These are phyloP conservation scores for Colletotrichum incanum DNA, from an alignment of 2,329 filamentous ascomycete genomes.

Conservation along the genomic window DNA sequence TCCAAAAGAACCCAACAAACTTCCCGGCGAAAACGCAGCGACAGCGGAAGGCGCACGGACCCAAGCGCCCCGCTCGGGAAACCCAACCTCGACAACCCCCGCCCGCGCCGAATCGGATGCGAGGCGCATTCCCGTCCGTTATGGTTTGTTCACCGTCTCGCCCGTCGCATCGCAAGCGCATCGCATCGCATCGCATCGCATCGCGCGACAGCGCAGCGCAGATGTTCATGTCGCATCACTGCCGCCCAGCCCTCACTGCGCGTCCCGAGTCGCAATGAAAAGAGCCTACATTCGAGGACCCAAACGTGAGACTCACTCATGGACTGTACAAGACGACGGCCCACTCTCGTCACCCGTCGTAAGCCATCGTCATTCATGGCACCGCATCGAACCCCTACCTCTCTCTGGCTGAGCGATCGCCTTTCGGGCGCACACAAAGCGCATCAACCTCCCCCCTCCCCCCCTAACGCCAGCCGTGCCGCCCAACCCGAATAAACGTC, in stretches of 20 bases:
- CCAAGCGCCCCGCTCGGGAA: background rate
- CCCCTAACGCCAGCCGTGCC: background rate
- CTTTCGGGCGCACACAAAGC: background rate
- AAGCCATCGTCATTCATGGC: background rate
- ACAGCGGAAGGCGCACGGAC: slow-evolving; percentile 26
- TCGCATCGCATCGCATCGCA: slow-evolving; percentile 14
- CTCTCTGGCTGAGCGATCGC: background rate
- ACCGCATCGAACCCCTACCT: background rate
- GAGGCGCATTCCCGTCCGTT: slow-evolving; percentile 23
- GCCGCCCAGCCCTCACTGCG: too few species aligned
- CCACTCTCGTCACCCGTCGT: background rate
- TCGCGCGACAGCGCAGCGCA: background rate
- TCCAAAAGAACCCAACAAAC: slow-evolving; percentile 2
- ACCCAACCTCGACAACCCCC: background rate
- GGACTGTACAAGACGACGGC: background rate
- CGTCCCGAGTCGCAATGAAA: background rate
- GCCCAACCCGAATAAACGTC: slow-evolving; percentile 2
- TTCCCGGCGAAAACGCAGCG: slow-evolving; percentile 8
- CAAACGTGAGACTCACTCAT: background rate
- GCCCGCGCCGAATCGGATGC: slow-evolving; percentile 35
- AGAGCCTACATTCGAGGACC: background rate
- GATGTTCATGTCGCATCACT: slow-evolving; percentile 10
- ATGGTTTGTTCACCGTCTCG: slow-evolving; percentile 12
- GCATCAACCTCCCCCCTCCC: too few species aligned
- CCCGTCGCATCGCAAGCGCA: slow-evolving; percentile 16